A percentile compares a stretch with the other conserved stretches of the same genome.
Evolutionary conservation across 2,329 filamentous ascomycete species (phyloP).

Genomic region (Lasiodiplodia sp.): DNA sequence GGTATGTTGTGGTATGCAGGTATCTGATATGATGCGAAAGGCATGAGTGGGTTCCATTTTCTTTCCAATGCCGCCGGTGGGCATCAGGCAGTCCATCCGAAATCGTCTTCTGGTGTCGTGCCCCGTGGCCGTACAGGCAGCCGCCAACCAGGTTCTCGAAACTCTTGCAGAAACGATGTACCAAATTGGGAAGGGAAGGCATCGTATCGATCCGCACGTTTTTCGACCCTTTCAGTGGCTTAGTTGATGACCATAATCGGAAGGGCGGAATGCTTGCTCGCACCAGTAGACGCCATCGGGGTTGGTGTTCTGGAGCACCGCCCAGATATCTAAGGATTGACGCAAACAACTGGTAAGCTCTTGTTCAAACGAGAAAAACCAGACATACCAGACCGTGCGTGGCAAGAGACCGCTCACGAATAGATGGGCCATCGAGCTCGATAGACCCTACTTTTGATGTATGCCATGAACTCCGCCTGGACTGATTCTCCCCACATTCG

Average conservation of each 20-base stretch:
- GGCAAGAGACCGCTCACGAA: background rate
- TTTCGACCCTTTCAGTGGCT: constrained; percentile 10
- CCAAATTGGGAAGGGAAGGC: constrained; percentile 21
- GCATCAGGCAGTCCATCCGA: background rate
- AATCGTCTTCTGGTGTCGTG: background rate
- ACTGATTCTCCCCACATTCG: background rate
- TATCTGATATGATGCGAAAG: background rate
- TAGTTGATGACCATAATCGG: background rate
- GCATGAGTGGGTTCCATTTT: background rate
- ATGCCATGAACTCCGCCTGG: background rate
- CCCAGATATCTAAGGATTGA: constrained; percentile 16
- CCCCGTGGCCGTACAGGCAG: background rate
- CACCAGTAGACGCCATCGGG: constrained; percentile 25
- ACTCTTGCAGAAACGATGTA: constrained; percentile 10
- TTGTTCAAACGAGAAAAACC: background rate
- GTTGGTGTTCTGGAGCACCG: constrained; percentile 25
- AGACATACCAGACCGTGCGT: background rate
- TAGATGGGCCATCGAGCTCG: background rate
- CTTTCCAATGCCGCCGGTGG: background rate
- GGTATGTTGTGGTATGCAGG: constrained; percentile 7
- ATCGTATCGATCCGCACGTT: constrained; percentile 21
- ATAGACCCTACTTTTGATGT: background rate
- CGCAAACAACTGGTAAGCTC: background rate
- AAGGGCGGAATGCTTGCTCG: background rate
- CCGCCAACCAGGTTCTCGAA: background rate